Conservation (phyloP, 192 early-diverging fungal genomes). For the Funneliformis geosporum region DNA sequence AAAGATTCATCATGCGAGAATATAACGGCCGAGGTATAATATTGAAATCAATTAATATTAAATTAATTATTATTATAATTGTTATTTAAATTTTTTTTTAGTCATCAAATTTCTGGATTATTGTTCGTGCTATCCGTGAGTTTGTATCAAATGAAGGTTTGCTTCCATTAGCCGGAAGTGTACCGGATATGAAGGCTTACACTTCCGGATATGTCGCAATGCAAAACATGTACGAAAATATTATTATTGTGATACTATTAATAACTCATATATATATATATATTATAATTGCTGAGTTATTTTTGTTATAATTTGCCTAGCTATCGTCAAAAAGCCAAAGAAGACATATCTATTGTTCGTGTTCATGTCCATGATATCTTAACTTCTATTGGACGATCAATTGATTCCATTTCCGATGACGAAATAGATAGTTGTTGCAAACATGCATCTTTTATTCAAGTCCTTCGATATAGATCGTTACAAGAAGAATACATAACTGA, state of each 20-base stretch:
- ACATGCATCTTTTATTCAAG: conserved; percentile 66
- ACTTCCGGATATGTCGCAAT: conserved; percentile 82
- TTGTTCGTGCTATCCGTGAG: conserved; percentile 72
- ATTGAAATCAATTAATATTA: not conserved
- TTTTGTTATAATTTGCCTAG: conserved; percentile 36
- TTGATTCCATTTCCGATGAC: conserved; percentile 59
- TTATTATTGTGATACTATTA: not conserved
- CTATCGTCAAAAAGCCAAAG: conserved; percentile 78
- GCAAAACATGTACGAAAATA: conserved; percentile 63
- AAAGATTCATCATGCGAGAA: conserved; percentile 52
- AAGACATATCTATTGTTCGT: conserved; percentile 59
- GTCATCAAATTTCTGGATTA: conserved; percentile 84
- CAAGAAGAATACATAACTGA: conserved; percentile 53
- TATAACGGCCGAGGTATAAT: conserved; percentile 55
- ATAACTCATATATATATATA: not conserved
- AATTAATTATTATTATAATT: conserved; percentile 16
- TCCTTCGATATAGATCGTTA: conserved; percentile 65
- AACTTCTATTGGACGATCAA: conserved; percentile 46
- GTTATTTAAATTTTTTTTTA: conserved; percentile 23
- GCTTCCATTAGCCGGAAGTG: conserved; percentile 80
- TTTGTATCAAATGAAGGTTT: conserved; percentile 74
- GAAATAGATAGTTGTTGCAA: conserved; percentile 85
- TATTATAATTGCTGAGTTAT: not conserved
- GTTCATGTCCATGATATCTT: conserved; percentile 52
- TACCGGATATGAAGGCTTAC: conserved; percentile 98